Base-by-base conservation (phyloP, 2,329 filamentous ascomycete species). In the Xylariaceae sp. region DNA sequence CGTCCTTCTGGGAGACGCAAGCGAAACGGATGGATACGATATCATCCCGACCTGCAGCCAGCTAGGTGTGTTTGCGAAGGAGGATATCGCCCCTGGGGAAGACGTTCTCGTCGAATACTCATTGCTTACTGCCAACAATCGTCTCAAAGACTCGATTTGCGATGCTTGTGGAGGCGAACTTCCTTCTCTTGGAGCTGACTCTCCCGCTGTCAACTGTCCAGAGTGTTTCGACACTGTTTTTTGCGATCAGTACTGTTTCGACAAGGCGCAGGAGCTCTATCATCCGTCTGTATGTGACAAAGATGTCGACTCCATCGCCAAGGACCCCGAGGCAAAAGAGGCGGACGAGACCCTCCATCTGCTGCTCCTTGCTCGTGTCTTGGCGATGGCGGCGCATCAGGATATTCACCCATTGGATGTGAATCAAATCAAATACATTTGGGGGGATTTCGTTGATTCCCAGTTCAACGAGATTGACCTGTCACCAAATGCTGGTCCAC, bases 1-100 rank as follows among this genome's bases (percentile, higher is more conserved):
- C 1, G 74, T 88, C 0, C 71, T 97, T 19, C 73, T 84, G 11
- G 75, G 78, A 42, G 72, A 73, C 19, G 78, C 77, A 4, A 78
- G 78, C 49, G 69, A 71, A 27, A 76, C 72, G 1, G 74, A 77
- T 51, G 63, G 62, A 22, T 75, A 74, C 56, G 72, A 75, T n/a
- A 71, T 72, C 38, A 77, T 76, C 14, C 72, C 75, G 9, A 85
- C 80, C 5, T 85, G 83, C 58, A 79, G 81, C 52, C 94, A 99
- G 68, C 79, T 99, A 0, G 94, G 94, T 5, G 78, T 99, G 3
- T 97, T 97, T 66, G 92, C 91, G 7, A 89, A 83, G 59, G 80
- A 88, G 55, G 85, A 95, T 57, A 88, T 97, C 35, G 71, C 75
- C 0, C 82, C 90, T 0, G 88, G 87, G 10, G 87, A 95, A 65